Evolutionary conservation across 495 filamentous ascomycete genomes (phyloP).

Genomic region (Aspergillus bridgeri): DNA sequence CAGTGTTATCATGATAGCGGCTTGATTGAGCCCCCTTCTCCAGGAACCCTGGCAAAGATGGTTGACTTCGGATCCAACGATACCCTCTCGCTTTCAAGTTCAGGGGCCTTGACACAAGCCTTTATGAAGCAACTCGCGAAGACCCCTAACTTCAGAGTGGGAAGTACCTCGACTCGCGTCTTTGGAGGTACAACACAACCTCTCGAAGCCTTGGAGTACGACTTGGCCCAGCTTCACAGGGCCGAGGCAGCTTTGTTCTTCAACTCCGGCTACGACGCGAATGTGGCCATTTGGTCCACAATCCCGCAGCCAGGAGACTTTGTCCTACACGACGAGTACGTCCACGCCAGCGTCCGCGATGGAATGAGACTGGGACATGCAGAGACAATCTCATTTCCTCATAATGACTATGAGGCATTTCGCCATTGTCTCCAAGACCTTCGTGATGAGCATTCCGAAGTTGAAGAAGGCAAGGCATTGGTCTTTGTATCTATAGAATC

Average conservation of each 20-base stretch:
- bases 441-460: conserved; percentile 16
- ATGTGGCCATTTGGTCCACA: conserved; percentile 55
- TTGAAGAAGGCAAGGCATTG: conserved; percentile 20
- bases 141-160: conserved; percentile 5
- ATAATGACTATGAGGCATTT: conserved; percentile 47
- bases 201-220: conserved; percentile 50
- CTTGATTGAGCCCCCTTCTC: background rate
- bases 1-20: background rate
- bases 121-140: conserved; percentile 2
- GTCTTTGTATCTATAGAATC: conserved; percentile 59
- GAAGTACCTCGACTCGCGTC: conserved; percentile 2
- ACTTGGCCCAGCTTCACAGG: conserved; percentile 55
- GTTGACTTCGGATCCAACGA: conserved; percentile 10
- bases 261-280: conserved; percentile 66
- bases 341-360: conserved; percentile 67
- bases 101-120: conserved; percentile 3
- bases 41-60: background rate
- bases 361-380: conserved; percentile 58
- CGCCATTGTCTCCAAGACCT: conserved; percentile 24
- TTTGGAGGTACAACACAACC: conserved; percentile 23
- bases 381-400: conserved; percentile 41
- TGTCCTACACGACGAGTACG: conserved; percentile 59
- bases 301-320: conserved; percentile 58
- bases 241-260: conserved; percentile 56
- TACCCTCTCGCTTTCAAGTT: background rate